Evolutionary conservation across 2,329 filamentous ascomycete species (phyloP).

Genomic region (Sarocladiaceae sp.): DNA sequence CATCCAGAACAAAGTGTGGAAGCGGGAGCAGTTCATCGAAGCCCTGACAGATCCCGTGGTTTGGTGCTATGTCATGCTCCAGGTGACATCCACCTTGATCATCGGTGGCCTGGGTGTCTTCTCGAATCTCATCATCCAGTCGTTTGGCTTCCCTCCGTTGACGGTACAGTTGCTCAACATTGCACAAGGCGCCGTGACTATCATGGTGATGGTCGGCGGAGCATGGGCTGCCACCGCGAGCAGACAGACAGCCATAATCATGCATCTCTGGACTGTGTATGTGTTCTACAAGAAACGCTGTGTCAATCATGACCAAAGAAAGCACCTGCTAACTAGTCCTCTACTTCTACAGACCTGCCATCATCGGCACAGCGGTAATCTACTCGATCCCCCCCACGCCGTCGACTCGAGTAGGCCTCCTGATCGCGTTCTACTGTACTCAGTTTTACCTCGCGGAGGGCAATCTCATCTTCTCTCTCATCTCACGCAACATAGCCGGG

Average conservation of each 20-base stretch:
- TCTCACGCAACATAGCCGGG: conserved; percentile 34
- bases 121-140: conserved; percentile 66
- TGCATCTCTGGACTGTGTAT: conserved; percentile 61
- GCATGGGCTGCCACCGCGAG: background rate
- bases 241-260: conserved; percentile 49
- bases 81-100: conserved; percentile 66
- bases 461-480: conserved; percentile 34
- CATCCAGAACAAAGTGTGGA: conserved; percentile 24
- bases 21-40: conserved; percentile 34
- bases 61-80: conserved; percentile 59
- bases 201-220: conserved; percentile 24
- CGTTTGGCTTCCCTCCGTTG: conserved; percentile 61
- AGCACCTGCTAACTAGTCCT: conserved; percentile 7
- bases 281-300: conserved; percentile 55
- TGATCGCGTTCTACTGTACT: conserved; percentile 36
- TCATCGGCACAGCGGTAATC: conserved; percentile 34
- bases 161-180: conserved; percentile 29
- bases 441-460: conserved; percentile 35
- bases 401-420: conserved; percentile 27
- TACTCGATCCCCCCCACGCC: conserved; percentile 25
- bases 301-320: background rate
- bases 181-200: conserved; percentile 32
- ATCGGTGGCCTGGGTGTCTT: conserved; percentile 69
- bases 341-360: conserved; percentile 26
- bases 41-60: conserved; percentile 59